phyloP scores from a whole-genome alignment of 2,329 filamentous ascomycete genomes.

The Fusarium foetens region DNA sequence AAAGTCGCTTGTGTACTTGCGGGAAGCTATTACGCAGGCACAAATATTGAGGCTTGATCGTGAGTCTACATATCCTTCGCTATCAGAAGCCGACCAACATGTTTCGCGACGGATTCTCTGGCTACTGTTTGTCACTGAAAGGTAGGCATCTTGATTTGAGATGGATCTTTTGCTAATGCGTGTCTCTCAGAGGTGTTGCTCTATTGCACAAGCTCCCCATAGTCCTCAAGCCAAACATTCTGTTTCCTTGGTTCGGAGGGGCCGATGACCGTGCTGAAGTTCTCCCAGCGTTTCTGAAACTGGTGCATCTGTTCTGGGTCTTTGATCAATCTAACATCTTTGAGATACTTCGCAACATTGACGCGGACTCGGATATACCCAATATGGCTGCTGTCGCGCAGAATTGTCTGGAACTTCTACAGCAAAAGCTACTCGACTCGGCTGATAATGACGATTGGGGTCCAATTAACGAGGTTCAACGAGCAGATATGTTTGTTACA shows the following conservation, averaged over 20 bases:
- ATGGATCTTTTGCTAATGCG: slow-evolving; percentile 7
- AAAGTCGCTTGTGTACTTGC: slow-evolving; percentile 59
- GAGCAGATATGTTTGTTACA: slow-evolving; percentile 60
- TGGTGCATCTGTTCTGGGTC: slow-evolving; percentile 60
- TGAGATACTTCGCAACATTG: slow-evolving; percentile 55
- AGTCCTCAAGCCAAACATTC: slow-evolving; percentile 55
- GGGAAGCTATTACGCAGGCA: slow-evolving; percentile 62
- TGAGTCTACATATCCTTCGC: slow-evolving; percentile 52
- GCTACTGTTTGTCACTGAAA: slow-evolving; percentile 61
- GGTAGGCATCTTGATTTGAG: slow-evolving; percentile 22
- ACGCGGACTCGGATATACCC: slow-evolving; percentile 48
- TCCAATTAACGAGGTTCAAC: slow-evolving; percentile 58
- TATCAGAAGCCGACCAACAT: slow-evolving; percentile 54
- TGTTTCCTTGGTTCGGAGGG: slow-evolving; percentile 48
- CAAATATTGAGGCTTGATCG: slow-evolving; percentile 61
- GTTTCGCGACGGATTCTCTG: slow-evolving; percentile 58
- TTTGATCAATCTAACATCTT: slow-evolving; percentile 62
- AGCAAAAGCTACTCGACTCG: slow-evolving; percentile 55
- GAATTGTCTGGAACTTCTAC: slow-evolving; percentile 52
- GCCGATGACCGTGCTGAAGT: slow-evolving; percentile 55
- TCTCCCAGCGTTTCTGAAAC: slow-evolving; percentile 60
- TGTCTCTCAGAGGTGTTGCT: slow-evolving; percentile 55
- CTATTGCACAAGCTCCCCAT: slow-evolving; percentile 62
- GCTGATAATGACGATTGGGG: slow-evolving; percentile 51
- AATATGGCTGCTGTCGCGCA: slow-evolving; percentile 45